Conservation (phyloP, 352 stramenopile genomes). For the Bremia lactucae region DNA sequence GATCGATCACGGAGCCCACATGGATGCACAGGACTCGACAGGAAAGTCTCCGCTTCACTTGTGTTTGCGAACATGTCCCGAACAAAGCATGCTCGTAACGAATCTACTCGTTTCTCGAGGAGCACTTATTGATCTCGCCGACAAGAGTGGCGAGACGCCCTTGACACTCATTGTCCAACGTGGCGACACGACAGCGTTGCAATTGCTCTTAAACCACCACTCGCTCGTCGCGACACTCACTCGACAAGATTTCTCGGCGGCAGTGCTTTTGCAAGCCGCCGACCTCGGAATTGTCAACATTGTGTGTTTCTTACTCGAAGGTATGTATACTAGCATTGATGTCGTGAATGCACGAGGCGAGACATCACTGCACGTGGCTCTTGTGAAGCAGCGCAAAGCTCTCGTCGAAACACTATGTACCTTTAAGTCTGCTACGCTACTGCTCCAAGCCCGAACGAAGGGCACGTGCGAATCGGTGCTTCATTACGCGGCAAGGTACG, state of each 20-base stretch:
- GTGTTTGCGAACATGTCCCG: constrained; percentile 16
- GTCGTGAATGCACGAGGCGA: constrained; percentile 5
- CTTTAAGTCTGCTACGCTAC: too few species aligned
- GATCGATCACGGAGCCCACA: constrained; percentile 4
- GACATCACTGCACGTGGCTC: constrained; percentile 13
- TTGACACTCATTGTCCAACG: constrained; percentile 5
- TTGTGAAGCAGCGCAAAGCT: constrained; percentile 6
- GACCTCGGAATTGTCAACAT: not conserved
- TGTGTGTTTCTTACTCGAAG: constrained; percentile 13
- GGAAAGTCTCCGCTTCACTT: constrained; percentile 20
- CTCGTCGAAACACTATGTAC: too few species aligned
- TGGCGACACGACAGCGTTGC: constrained; percentile 8
- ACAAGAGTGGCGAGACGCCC: constrained; percentile 5
- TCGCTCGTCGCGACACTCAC: constrained; percentile 9
- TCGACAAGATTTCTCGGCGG: constrained; percentile 7
- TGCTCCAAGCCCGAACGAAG: too few species aligned
- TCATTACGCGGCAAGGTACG: too few species aligned
- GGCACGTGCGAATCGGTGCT: too few species aligned
- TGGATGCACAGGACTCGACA: constrained; percentile 12
- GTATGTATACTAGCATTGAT: constrained; percentile 8
- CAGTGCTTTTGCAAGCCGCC: constrained; percentile 10
- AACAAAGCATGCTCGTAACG: constrained; percentile 14
- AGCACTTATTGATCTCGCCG: constrained; percentile 10
- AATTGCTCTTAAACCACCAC: constrained; percentile 25
- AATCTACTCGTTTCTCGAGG: constrained; percentile 13